phyloP scores from a whole-genome alignment of 495 filamentous ascomycete genomes.

The Viridothelium virens region DNA sequence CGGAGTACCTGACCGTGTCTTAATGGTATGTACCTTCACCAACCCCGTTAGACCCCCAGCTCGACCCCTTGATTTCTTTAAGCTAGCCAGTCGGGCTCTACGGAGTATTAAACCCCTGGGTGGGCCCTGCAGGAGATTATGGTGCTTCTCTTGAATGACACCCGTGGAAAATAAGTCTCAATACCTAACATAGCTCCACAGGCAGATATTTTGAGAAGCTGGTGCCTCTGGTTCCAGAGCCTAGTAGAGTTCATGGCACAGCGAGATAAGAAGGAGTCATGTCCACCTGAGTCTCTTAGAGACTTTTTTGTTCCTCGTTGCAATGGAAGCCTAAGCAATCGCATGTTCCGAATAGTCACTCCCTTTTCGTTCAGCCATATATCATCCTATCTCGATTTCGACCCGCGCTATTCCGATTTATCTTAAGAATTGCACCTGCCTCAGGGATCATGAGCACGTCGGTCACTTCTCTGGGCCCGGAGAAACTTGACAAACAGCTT shows the following conservation, averaged over 20 bases:
- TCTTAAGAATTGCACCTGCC: background rate
- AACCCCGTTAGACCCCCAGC: no score
- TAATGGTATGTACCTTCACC: no score
- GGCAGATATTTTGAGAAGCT: background rate
- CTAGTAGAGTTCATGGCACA: no score
- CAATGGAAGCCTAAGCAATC: background rate
- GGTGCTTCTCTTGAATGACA: no score
- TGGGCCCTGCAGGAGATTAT: no score
- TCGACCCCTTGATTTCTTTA: no score
- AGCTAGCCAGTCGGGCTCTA: no score
- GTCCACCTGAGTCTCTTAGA: background rate
- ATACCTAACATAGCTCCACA: background rate
- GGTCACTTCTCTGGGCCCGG: background rate
- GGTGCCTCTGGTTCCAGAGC: background rate
- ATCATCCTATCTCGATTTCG: background rate
- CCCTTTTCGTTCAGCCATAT: background rate
- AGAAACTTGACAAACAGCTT: background rate
- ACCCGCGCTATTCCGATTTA: background rate
- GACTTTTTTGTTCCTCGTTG: background rate
- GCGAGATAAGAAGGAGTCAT: background rate
- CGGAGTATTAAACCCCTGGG: no score
- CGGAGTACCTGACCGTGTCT: no score
- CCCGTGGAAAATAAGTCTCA: no score
- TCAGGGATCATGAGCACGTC: background rate
- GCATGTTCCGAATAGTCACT: background rate